Evolutionary conservation across 305 asterid species (phyloP).

Genomic region (Ajuga reptans): DNA sequence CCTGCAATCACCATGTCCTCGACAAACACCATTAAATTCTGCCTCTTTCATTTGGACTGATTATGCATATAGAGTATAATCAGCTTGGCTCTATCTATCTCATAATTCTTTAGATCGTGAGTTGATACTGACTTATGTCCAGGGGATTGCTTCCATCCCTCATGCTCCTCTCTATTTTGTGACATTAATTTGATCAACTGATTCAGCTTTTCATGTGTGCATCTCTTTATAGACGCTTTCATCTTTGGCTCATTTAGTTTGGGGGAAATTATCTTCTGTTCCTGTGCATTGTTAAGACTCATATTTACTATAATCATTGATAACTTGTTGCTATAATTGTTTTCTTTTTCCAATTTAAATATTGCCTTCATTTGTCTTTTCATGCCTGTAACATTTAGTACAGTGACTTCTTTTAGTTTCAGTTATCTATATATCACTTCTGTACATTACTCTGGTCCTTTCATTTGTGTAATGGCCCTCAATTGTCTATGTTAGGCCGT

Average conservation of each 20-base stretch:
- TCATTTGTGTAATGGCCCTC: slow-evolving; percentile 13
- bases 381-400: neutral
- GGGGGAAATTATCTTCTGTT: neutral
- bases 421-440: slow-evolving; percentile 1
- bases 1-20: no score
- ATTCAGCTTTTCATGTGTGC: neutral
- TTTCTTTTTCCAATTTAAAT: neutral
- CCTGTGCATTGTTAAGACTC: neutral
- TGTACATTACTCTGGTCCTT: slow-evolving; percentile 4
- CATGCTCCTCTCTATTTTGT: neutral
- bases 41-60: no score
- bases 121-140: no score
- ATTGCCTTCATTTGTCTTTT: neutral
- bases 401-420: slow-evolving; percentile 1
- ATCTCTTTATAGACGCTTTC: neutral
- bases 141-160: no score
- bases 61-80: no score
- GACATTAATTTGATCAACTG: neutral
- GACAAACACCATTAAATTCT: no score
- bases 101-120: no score
- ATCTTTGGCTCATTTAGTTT: neutral
- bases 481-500: slow-evolving; percentile 61
- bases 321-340: neutral
- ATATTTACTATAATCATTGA: neutral
- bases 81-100: no score